Percentiles rank a stretch among this genome's conserved stretches.
These are phyloP conservation scores for Apiospora marii DNA, from an alignment of 2,329 filamentous ascomycete species.

Conservation along the genomic window DNA sequence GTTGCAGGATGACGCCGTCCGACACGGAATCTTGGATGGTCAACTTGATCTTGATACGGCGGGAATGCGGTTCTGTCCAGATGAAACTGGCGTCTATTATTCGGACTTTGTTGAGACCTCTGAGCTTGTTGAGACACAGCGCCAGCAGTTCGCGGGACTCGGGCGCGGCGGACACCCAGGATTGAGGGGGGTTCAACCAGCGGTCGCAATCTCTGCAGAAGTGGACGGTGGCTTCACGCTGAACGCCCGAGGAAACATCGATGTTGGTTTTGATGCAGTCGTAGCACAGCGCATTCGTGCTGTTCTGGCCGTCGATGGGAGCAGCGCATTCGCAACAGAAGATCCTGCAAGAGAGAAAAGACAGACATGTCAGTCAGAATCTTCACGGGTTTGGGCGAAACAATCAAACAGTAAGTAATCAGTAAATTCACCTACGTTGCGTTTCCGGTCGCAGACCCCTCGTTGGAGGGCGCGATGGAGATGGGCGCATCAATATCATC, in stretches of 20 bases:
- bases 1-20: slow-evolving; percentile 77
- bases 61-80: slow-evolving; percentile 97
- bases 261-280: slow-evolving; percentile 95
- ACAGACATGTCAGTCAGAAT: slow-evolving; percentile 29
- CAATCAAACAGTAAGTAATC: too few relatives aligned
- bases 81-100: slow-evolving; percentile 97
- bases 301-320: slow-evolving; percentile 88
- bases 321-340: slow-evolving; percentile 98
- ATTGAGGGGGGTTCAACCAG: slow-evolving; percentile 86
- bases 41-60: slow-evolving; percentile 91
- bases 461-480: slow-evolving; percentile 48
- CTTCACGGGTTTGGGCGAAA: slow-evolving; percentile 5
- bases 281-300: slow-evolving; percentile 88
- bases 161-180: slow-evolving; percentile 83
- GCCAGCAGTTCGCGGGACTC: slow-evolving; percentile 94
- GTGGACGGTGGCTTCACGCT: slow-evolving; percentile 87
- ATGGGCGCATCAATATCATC: slow-evolving; percentile 66
- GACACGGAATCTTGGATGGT: slow-evolving; percentile 80
- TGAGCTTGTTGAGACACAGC: slow-evolving; percentile 86
- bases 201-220: slow-evolving; percentile 94
- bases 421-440: slow-evolving; percentile 58
- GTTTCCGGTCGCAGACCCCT: slow-evolving; percentile 40
- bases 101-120: slow-evolving; percentile 86
- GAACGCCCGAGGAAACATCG: slow-evolving; percentile 91
- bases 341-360: slow-evolving; percentile 64